A percentile compares a stretch with the other conserved stretches of the same genome.
These are phyloP conservation scores for Lactarius tabidus DNA, from an alignment of 768 basidiomycete genomes.

Conservation along the genomic window DNA sequence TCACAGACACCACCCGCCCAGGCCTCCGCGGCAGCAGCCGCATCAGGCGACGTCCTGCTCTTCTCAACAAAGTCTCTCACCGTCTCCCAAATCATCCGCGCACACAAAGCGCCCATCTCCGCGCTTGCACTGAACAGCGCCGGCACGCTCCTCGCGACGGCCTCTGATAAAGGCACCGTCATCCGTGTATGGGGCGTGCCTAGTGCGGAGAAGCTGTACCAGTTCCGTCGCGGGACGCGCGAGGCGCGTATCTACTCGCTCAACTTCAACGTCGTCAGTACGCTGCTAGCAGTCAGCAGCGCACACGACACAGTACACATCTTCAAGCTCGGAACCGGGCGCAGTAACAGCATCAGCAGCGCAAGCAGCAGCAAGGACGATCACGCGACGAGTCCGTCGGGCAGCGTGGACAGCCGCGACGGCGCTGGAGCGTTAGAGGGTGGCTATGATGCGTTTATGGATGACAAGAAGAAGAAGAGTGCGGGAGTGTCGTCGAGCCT, in stretches of 20 bases:
- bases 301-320: constrained; percentile 97
- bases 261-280: constrained; percentile 79
- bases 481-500: constrained; percentile 57
- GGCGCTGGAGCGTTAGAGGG: constrained; percentile 59
- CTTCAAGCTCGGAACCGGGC: constrained; percentile 70
- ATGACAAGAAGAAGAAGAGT: constrained; percentile 58
- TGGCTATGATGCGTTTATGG: constrained; percentile 84
- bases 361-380: constrained; percentile 26
- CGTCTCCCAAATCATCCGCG: constrained; percentile 93
- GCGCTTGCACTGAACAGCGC: constrained; percentile 79
- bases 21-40: constrained; percentile 32
- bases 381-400: constrained; percentile 54
- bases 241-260: constrained; percentile 82
- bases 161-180: constrained; percentile 93
- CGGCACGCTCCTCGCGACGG: constrained; percentile 89
- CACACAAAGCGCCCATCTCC: constrained; percentile 92
- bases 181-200: constrained; percentile 94
- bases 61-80: constrained; percentile 92
- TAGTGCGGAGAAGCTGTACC: constrained; percentile 88
- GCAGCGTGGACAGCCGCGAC: constrained; percentile 60
- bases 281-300: constrained; percentile 83
- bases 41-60: constrained; percentile 84
- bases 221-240: constrained; percentile 88
- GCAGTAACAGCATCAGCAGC: constrained; percentile 22
- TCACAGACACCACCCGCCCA: constrained; percentile 39